phyloP scores from a whole-genome alignment of 2,329 filamentous ascomycete genomes.

The Aspergillus arachidicola region DNA sequence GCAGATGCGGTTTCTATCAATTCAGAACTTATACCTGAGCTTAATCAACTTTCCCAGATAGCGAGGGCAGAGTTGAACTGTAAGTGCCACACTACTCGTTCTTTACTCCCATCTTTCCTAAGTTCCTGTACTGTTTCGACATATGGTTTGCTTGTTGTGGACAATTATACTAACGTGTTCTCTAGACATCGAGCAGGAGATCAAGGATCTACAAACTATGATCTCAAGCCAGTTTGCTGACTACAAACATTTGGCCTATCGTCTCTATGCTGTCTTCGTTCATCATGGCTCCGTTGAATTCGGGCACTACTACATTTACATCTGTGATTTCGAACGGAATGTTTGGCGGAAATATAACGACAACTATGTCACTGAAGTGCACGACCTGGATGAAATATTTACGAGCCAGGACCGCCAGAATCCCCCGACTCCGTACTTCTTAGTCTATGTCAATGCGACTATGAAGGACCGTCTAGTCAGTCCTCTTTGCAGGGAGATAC shows the following conservation, averaged over 20 bases:
- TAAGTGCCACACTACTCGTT: slow-evolving; percentile 24
- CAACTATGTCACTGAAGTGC: slow-evolving; percentile 70
- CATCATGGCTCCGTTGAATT: slow-evolving; percentile 70
- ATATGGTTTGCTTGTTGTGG: neutral
- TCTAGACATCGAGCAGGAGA: slow-evolving; percentile 46
- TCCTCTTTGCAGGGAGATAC: slow-evolving; percentile 55
- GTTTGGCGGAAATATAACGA: slow-evolving; percentile 97
- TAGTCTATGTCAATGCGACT: slow-evolving; percentile 77
- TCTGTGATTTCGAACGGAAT: slow-evolving; percentile 79
- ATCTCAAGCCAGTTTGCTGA: slow-evolving; percentile 64
- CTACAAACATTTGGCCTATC: slow-evolving; percentile 70
- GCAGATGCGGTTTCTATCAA: slow-evolving; percentile 49
- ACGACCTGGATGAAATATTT: slow-evolving; percentile 69
- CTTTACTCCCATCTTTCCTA: neutral
- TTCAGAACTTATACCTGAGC: slow-evolving; percentile 40
- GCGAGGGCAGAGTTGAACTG: slow-evolving; percentile 52
- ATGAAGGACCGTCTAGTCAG: slow-evolving; percentile 62
- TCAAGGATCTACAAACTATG: slow-evolving; percentile 51
- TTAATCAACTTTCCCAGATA: slow-evolving; percentile 50
- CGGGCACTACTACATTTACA: slow-evolving; percentile 97
- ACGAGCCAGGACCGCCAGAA: slow-evolving; percentile 62
- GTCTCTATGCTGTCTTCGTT: slow-evolving; percentile 88
- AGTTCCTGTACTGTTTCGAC: neutral
- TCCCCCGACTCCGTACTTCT: slow-evolving; percentile 76
- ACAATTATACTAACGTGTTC: slow-evolving; percentile 13